Conservation (phyloP, 495 filamentous ascomycete species). For the Aspergillus funiculosus region DNA sequence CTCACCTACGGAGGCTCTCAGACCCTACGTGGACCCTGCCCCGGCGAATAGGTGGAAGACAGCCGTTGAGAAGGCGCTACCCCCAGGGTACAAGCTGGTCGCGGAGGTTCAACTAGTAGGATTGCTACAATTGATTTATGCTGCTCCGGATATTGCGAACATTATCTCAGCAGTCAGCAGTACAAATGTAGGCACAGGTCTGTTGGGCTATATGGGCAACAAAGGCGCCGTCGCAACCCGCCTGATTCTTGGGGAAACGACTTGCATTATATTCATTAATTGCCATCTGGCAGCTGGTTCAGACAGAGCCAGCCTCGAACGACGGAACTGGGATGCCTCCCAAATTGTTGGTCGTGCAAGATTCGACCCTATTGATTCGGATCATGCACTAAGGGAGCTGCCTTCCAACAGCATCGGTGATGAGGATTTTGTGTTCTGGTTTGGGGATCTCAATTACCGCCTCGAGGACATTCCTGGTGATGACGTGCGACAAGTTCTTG, state of each 20-base stretch:
- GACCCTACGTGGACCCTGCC: slow-evolving; percentile 66
- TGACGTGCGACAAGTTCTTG: slow-evolving; percentile 80
- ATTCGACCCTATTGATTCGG: slow-evolving; percentile 64
- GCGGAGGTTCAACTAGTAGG: slow-evolving; percentile 82
- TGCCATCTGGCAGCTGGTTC: slow-evolving; percentile 82
- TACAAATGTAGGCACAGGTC: slow-evolving; percentile 73
- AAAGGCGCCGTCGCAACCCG: slow-evolving; percentile 85
- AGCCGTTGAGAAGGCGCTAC: slow-evolving; percentile 63
- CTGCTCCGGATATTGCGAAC: slow-evolving; percentile 64
- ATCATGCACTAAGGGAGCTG: slow-evolving; percentile 43
- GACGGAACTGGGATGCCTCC: slow-evolving; percentile 82
- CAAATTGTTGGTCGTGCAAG: slow-evolving; percentile 68
- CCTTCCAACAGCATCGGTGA: slow-evolving; percentile 69
- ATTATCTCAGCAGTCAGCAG: slow-evolving; percentile 72
- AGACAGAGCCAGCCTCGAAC: slow-evolving; percentile 68
- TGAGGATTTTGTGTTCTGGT: slow-evolving; percentile 92
- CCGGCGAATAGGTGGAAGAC: slow-evolving; percentile 73
- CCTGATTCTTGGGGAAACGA: slow-evolving; percentile 83
- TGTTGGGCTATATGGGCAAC: slow-evolving; percentile 91
- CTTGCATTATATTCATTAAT: slow-evolving; percentile 82
- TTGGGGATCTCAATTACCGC: slow-evolving; percentile 94
- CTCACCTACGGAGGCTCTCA: slow-evolving; percentile 55
- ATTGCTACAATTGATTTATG: slow-evolving; percentile 78
- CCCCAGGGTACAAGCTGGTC: slow-evolving; percentile 67
- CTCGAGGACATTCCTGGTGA: slow-evolving; percentile 82